Conservation (phyloP, 345 rosid species). For the Rhodamnia argentea region DNA sequence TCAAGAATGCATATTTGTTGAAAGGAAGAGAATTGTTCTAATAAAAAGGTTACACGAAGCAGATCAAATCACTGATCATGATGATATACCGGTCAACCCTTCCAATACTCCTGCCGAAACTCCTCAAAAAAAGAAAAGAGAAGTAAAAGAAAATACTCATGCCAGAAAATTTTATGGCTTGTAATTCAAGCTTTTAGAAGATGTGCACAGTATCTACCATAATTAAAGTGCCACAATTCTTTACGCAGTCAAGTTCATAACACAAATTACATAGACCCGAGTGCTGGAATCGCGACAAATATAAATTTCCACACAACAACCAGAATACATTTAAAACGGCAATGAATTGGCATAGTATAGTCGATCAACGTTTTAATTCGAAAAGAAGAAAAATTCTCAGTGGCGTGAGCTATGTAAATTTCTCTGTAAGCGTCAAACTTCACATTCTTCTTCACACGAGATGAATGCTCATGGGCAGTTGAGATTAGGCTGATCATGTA, state of each 20-base stretch:
- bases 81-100: background rate
- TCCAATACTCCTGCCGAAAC: background rate
- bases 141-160: background rate
- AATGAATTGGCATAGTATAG: background rate
- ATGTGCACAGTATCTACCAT: too few relatives aligned
- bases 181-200: background rate
- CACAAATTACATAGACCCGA: background rate
- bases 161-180: background rate
- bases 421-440: background rate
- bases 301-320: background rate
- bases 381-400: background rate
- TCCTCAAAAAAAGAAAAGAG: background rate
- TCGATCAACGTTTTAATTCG: background rate
- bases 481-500: background rate
- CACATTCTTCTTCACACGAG: background rate
- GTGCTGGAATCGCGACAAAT: background rate
- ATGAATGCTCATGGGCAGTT: background rate
- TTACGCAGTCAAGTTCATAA: background rate
- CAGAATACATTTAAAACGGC: background rate
- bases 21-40: conserved; percentile 62
- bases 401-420: background rate
- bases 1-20: conserved; percentile 61
- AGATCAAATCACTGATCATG: background rate
- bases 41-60: background rate
- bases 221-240: background rate